Evolutionary conservation across 768 basidiomycete genomes (phyloP).

Genomic region (Leucocoprinus sp.): DNA sequence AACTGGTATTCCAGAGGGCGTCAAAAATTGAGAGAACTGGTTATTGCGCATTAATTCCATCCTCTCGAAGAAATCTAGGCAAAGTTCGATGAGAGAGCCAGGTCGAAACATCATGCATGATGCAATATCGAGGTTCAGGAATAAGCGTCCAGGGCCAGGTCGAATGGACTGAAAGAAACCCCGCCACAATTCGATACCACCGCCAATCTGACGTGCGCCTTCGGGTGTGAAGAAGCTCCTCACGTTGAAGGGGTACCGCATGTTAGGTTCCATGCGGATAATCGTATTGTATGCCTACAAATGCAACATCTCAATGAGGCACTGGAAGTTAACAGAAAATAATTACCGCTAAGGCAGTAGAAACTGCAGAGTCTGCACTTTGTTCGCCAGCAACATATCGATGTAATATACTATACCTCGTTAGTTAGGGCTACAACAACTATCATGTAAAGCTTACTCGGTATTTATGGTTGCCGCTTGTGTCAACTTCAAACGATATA

Average conservation of each 20-base stretch:
- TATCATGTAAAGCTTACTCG: too few species aligned
- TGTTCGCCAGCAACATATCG: conserved; percentile 59
- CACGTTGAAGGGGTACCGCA: conserved; percentile 66
- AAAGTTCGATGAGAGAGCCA: conserved; percentile 51
- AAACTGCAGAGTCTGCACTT: conserved; percentile 57
- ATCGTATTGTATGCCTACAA: conserved; percentile 67
- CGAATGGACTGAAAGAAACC: conserved; percentile 80
- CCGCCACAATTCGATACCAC: conserved; percentile 65
- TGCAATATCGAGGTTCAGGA: conserved; percentile 77
- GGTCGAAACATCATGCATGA: conserved; percentile 72
- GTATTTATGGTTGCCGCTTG: too few species aligned
- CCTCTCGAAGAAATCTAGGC: conserved; percentile 43
- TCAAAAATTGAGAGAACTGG: conserved; percentile 24
- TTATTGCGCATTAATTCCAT: conserved; percentile 25
- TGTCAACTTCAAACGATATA: too few species aligned
- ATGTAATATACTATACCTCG: conserved; percentile 58
- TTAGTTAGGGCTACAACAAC: too few species aligned
- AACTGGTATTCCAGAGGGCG: background rate
- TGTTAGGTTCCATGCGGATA: conserved; percentile 69
- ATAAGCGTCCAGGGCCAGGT: conserved; percentile 55
- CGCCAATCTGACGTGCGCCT: conserved; percentile 50
- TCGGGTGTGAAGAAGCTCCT: conserved; percentile 67
- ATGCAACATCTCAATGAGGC: background rate
- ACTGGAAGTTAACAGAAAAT: conserved; percentile 2
- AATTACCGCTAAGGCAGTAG: conserved; percentile 54